Conservation (phyloP, 148 eudicot genomes). For the Chenopodium formosanum region DNA sequence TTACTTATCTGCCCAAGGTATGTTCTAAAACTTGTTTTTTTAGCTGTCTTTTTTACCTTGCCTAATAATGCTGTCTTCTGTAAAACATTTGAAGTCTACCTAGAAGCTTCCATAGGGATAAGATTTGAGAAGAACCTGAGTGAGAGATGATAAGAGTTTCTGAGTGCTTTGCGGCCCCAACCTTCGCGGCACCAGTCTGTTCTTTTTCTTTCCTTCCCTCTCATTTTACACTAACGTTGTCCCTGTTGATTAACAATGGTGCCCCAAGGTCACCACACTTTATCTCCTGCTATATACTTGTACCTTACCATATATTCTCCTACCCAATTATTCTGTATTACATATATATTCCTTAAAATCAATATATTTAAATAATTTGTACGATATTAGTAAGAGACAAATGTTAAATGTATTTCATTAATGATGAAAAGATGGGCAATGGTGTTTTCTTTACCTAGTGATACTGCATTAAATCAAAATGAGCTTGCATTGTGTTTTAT, state of each 20-base stretch:
- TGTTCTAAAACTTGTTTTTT: neutral
- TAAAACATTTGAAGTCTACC: neutral
- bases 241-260: neutral
- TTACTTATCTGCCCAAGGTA: conserved; percentile 48
- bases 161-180: neutral
- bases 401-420: neutral
- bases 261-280: neutral
- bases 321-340: neutral
- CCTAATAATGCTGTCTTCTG: neutral
- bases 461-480: too few relatives aligned
- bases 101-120: neutral
- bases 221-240: neutral
- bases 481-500: too few relatives aligned
- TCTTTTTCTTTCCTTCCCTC: neutral
- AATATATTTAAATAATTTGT: neutral
- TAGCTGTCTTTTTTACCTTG: neutral
- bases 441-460: too few relatives aligned
- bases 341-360: neutral
- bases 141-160: neutral
- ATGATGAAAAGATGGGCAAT: too few relatives aligned
- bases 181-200: too few relatives aligned
- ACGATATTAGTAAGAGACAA: neutral
- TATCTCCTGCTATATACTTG: neutral
- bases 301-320: neutral
- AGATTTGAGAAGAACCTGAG: neutral